These are phyloP conservation scores for Amanita brunnescens DNA, from an alignment of 768 basidiomycete species.

Conservation along the genomic window DNA sequence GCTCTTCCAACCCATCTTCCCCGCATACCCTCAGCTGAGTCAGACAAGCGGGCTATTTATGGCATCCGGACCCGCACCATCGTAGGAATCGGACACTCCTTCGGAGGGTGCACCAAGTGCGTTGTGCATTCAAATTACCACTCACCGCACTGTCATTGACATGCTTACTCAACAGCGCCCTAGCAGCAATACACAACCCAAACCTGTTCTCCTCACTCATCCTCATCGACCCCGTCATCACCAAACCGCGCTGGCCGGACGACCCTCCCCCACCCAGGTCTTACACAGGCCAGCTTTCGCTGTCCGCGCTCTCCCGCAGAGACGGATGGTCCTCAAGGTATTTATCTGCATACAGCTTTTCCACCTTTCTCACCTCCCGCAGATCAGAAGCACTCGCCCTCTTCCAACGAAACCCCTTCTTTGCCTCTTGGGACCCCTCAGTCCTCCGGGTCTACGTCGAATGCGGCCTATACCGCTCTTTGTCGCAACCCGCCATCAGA, in stretches of 20 bases:
- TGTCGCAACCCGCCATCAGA: slow-evolving; percentile 28
- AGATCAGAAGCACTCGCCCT: slow-evolving; percentile 48
- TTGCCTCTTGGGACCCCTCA: slow-evolving; percentile 57
- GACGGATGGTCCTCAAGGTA: slow-evolving; percentile 58
- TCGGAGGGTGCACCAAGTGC: slow-evolving; percentile 78
- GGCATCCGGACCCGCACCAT: slow-evolving; percentile 51
- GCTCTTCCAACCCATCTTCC: slow-evolving; percentile 45
- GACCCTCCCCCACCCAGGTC: slow-evolving; percentile 3
- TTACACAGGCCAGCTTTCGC: slow-evolving; percentile 18
- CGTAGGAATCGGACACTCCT: slow-evolving; percentile 74
- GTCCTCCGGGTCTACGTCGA: slow-evolving; percentile 55
- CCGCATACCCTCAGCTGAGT: slow-evolving; percentile 35
- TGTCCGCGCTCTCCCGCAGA: slow-evolving; percentile 49
- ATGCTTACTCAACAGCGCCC: no score
- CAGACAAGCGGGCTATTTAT: slow-evolving; percentile 28
- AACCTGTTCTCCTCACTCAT: slow-evolving; percentile 65
- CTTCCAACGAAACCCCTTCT: slow-evolving; percentile 55
- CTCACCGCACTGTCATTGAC: no score
- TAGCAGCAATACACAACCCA: slow-evolving; percentile 57
- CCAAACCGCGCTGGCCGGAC: slow-evolving; percentile 17
- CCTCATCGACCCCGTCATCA: slow-evolving; percentile 74
- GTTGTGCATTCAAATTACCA: no score
- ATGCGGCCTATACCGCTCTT: slow-evolving; percentile 37
- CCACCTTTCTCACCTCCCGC: no score
- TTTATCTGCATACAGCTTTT: not conserved